Percentiles rank a stretch among this genome's conserved stretches.
Evolutionary conservation across 495 filamentous ascomycete species (phyloP).

Genomic region (Penicillium arizonense): DNA sequence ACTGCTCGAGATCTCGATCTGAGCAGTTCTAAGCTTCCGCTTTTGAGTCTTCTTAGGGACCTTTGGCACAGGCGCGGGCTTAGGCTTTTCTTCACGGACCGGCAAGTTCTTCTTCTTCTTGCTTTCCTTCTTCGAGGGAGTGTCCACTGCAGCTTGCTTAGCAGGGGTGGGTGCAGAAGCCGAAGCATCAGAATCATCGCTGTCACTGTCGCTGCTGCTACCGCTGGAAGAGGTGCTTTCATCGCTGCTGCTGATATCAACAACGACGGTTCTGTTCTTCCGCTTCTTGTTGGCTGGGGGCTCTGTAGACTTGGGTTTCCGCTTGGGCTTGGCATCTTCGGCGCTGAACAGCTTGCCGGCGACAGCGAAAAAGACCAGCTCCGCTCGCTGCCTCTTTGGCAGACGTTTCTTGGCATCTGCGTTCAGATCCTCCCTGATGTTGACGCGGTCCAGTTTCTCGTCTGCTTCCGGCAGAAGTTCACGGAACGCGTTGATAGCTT

Average conservation of each 20-base stretch:
- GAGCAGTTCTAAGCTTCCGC: constrained; percentile 25
- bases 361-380: constrained; percentile 44
- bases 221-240: constrained; percentile 18
- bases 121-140: neutral
- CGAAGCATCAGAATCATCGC: constrained; percentile 16
- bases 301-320: constrained; percentile 24
- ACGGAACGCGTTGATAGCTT: constrained; percentile 49
- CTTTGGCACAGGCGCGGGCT: neutral
- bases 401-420: constrained; percentile 38
- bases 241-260: constrained; percentile 45
- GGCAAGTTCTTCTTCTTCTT: constrained; percentile 11
- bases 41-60: constrained; percentile 31
- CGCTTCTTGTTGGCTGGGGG: constrained; percentile 54
- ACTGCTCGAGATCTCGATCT: constrained; percentile 30
- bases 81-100: neutral
- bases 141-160: neutral
- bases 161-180: constrained; percentile 1
- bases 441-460: constrained; percentile 31
- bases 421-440: constrained; percentile 35
- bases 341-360: constrained; percentile 31
- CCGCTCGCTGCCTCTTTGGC: constrained; percentile 44
- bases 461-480: constrained; percentile 24
- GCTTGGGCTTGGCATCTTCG: constrained; percentile 28
- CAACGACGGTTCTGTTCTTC: constrained; percentile 49
- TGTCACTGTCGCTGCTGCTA: constrained; percentile 14